Percentiles rank a stretch among this genome's conserved stretches.
phyloP scores from a whole-genome alignment of 139 green algal species.

The Eudorina sp. region DNA sequence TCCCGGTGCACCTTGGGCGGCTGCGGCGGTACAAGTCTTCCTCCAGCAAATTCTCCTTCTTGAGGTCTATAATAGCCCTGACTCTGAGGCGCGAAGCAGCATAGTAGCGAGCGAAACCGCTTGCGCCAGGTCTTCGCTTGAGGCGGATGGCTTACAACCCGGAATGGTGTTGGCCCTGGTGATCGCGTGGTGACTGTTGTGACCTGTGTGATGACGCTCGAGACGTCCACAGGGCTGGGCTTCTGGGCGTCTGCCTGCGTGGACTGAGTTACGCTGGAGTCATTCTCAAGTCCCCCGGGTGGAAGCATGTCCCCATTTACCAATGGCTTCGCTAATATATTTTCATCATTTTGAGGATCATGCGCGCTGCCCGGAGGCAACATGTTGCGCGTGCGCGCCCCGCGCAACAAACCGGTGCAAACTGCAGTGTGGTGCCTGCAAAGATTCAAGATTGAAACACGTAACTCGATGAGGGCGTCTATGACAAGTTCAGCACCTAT shows the following conservation, averaged over 20 bases:
- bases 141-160: not conserved
- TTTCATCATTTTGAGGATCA: conserved; percentile 23
- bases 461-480: too few relatives aligned
- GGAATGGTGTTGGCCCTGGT: not conserved
- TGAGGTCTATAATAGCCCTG: conserved; percentile 48
- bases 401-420: conserved; percentile 18
- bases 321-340: conserved; percentile 16
- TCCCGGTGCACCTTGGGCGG: conserved; percentile 23
- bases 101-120: conserved; percentile 47
- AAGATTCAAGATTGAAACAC: too few relatives aligned
- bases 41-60: not conserved
- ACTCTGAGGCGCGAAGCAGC: conserved; percentile 59
- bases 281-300: not conserved
- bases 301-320: conserved; percentile 16
- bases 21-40: conserved; percentile 4
- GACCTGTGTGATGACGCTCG: conserved; percentile 59
- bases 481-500: too few relatives aligned
- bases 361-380: conserved; percentile 22
- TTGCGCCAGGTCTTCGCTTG: conserved; percentile 12
- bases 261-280: conserved; percentile 7
- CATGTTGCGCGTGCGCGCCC: conserved; percentile 16
- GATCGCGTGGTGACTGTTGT: not conserved
- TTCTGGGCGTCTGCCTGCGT: not conserved
- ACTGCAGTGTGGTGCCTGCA: not conserved
- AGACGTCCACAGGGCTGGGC: conserved; percentile 46